phyloP scores from a whole-genome alignment of 2,329 filamentous ascomycete genomes.

The Orbilia brochopaga region DNA sequence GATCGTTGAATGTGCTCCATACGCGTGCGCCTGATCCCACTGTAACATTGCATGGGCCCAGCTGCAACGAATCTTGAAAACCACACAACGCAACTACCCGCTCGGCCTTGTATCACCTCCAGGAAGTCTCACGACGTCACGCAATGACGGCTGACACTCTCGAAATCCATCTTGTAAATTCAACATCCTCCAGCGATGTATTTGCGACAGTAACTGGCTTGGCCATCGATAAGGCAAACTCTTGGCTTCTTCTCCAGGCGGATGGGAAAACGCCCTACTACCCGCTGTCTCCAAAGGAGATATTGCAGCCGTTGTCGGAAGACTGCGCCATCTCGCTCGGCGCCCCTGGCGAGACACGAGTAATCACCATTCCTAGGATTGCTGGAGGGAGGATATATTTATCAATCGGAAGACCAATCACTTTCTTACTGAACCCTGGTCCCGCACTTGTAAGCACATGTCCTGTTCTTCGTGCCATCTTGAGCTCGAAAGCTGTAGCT shows the following conservation, averaged over 20 bases:
- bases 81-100: constrained; percentile 9
- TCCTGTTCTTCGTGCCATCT: background rate
- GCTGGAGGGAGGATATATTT: constrained; percentile 77
- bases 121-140: background rate
- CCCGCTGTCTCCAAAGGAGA: constrained; percentile 65
- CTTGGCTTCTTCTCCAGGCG: constrained; percentile 68
- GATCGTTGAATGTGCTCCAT: too few species aligned
- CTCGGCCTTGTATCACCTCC: background rate
- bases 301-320: constrained; percentile 63
- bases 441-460: constrained; percentile 65
- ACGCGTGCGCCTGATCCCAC: too few species aligned
- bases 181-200: constrained; percentile 66
- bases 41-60: too few species aligned
- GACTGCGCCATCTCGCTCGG: constrained; percentile 71
- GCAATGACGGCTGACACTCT: constrained; percentile 59
- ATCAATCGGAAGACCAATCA: constrained; percentile 66
- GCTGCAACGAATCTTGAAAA: background rate
- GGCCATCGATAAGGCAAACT: constrained; percentile 67
- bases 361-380: constrained; percentile 71
- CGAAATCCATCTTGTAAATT: constrained; percentile 70
- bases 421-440: constrained; percentile 73
- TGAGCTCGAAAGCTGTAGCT: too few species aligned
- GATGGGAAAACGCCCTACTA: constrained; percentile 72
- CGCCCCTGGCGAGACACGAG: constrained; percentile 66
- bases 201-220: constrained; percentile 75